These are phyloP conservation scores for Candida fluviatilis DNA, from an alignment of 805 yeast genomes.

Conservation along the genomic window DNA sequence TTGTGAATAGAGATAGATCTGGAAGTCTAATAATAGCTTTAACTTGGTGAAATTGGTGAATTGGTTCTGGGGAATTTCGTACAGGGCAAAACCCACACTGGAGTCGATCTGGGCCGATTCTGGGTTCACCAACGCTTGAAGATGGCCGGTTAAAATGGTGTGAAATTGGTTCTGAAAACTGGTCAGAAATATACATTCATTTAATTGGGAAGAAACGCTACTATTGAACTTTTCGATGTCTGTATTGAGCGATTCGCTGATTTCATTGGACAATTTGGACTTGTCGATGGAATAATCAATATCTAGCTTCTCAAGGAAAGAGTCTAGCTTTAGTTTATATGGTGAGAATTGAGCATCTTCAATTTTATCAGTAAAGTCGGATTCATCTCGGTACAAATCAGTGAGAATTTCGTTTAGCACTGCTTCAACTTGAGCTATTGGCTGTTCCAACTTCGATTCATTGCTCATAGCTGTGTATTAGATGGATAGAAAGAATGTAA, in stretches of 20 bases:
- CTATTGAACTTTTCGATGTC: slow-evolving; percentile 19
- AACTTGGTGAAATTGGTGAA: slow-evolving; percentile 12
- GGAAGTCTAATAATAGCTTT: slow-evolving; percentile 22
- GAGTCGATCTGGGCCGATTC: background rate
- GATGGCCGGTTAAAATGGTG: slow-evolving; percentile 1
- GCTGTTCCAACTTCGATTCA: background rate
- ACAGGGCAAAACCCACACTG: slow-evolving; percentile 2
- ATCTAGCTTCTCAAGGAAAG: background rate
- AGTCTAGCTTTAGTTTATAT: background rate
- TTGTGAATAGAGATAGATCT: slow-evolving; percentile 16
- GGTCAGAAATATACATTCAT: slow-evolving; percentile 16
- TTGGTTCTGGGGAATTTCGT: slow-evolving; percentile 1
- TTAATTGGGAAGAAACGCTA: slow-evolving; percentile 16
- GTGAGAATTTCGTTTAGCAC: background rate
- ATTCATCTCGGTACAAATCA: background rate
- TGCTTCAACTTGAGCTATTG: background rate
- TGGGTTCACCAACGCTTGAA: background rate
- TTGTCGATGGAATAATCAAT: slow-evolving; percentile 1
- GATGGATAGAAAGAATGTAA: no score
- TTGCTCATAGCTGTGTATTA: background rate
- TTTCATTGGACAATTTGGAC: slow-evolving; percentile 1
- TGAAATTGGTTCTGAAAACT: slow-evolving; percentile 15
- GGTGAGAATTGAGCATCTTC: slow-evolving; percentile 1
- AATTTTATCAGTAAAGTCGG: background rate
- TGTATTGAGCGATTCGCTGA: slow-evolving; percentile 4